Percentiles rank a stretch among this genome's conserved stretches.
These are phyloP conservation scores for Claviceps africana DNA, from an alignment of 2,329 filamentous ascomycete species.

Conservation along the genomic window DNA sequence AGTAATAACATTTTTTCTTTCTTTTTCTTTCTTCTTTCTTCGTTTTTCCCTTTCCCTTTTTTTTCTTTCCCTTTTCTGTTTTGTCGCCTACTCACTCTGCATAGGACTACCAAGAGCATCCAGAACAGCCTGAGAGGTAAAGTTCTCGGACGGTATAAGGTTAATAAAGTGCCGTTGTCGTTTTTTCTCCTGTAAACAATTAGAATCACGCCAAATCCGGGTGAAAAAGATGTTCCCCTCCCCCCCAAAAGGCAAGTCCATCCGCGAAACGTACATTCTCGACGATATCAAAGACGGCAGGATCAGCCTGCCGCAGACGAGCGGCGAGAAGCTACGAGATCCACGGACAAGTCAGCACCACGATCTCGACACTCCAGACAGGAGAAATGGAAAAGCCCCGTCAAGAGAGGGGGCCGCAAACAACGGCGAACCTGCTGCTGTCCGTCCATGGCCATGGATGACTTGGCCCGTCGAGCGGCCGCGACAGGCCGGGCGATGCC, in stretches of 20 bases:
- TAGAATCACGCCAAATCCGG: no score
- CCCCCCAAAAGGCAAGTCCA: neutral
- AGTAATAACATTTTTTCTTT: no score
- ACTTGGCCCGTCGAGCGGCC: constrained; percentile 25
- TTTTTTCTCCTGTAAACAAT: constrained; percentile 62
- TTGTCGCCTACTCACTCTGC: constrained; percentile 52
- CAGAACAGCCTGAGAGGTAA: constrained; percentile 82
- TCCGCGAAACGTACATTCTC: constrained; percentile 51
- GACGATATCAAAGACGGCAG: constrained; percentile 74
- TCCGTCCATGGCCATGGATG: constrained; percentile 35
- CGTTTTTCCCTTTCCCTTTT: neutral
- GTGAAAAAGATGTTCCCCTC: neutral
- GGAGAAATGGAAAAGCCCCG: constrained; percentile 6
- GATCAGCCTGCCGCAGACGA: constrained; percentile 71
- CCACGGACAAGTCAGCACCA: constrained; percentile 7
- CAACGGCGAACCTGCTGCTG: constrained; percentile 41
- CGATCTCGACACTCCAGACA: neutral
- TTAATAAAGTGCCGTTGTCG: constrained; percentile 98
- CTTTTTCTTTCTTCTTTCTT: no score
- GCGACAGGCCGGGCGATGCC: constrained; percentile 21
- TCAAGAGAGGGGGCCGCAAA: neutral
- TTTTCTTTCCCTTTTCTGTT: neutral
- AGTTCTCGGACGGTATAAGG: constrained; percentile 89
- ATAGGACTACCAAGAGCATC: constrained; percentile 87
- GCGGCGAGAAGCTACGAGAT: constrained; percentile 62